phyloP scores from a whole-genome alignment of 2,329 filamentous ascomycete species.

The Tolypocladium ophioglossoides region DNA sequence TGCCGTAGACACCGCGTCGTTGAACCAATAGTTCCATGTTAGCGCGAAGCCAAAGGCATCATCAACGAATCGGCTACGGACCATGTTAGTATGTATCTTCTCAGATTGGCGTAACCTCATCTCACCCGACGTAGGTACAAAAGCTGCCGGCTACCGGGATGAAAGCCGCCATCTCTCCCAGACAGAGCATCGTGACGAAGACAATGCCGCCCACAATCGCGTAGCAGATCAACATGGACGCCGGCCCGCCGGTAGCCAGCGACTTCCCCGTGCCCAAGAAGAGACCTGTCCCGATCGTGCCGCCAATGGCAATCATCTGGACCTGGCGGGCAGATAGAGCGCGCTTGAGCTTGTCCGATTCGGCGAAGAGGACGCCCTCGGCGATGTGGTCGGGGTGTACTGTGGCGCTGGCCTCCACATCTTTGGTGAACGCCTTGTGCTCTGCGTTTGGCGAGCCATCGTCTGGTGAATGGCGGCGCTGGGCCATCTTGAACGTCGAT shows the following conservation, averaged over 20 bases:
- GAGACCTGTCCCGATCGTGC: constrained; percentile 49
- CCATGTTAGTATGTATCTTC: not conserved
- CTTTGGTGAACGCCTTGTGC: not conserved
- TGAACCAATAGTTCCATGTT: constrained; percentile 56
- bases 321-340: constrained; percentile 51
- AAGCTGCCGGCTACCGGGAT: constrained; percentile 42
- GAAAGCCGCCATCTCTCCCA: constrained; percentile 52
- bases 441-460: not conserved
- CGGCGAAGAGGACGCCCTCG: constrained; percentile 6
- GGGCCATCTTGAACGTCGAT: not conserved
- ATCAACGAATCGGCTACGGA: constrained; percentile 34
- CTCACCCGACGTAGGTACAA: constrained; percentile 34
- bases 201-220: constrained; percentile 46
- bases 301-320: constrained; percentile 56
- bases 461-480: not conserved
- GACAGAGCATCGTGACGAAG: constrained; percentile 45
- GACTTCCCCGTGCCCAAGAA: constrained; percentile 53
- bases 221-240: constrained; percentile 46
- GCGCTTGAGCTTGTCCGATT: constrained; percentile 38
- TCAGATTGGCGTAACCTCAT: not conserved
- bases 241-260: constrained; percentile 48
- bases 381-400: not conserved
- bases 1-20: constrained; percentile 44
- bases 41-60: constrained; percentile 43
- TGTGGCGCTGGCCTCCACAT: not conserved